Base-by-base conservation (phyloP, 2,329 filamentous ascomycete species). In the Diplodia sapinea region DNA sequence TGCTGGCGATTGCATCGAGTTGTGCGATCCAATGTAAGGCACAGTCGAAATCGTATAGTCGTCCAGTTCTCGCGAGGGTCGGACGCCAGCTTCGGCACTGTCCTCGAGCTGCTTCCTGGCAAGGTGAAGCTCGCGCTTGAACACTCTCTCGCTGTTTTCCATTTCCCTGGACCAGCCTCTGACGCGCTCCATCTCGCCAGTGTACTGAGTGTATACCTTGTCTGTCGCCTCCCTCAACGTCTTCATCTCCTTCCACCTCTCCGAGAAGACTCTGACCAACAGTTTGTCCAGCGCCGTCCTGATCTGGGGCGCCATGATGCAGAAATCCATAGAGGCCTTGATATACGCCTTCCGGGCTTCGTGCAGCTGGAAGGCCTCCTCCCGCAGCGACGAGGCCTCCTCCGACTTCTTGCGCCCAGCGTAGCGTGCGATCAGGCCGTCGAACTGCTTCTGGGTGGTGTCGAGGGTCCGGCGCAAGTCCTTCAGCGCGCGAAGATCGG, bases 301-400 rank as follows among this genome's bases (percentile, higher is more conserved):
- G 55, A 98, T 81, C 78, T 97, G 93, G 0, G 95, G 94, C 1
- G 92, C 92, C 72, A 93, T 86, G 71, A 95, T 88, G 73, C 92
- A 96, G 77, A 94, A 98, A 78, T 99, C 95, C 87, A 99, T 89
- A 15, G 92, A 94, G 1, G 94, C 91, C 76, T 93, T 94, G 52
- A 98, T 84, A 77, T 99, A 99, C 38, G 89, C 87, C 75, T 95
- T 96, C 68, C 94, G 88, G 29, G 92, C 91, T 82, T 98, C 95
- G 76, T 97, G 95, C 47, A 98, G 88, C 76, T 95, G 90, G 74
- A 99, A 99, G 0, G 95, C 95, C 79, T 99, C 95, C 78, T 99
- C 95, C 69, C 95, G 87, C 67, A 99, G 83, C 1, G 93, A 88
- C 0, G 93, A 97, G 0, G 94, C 88, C 79, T 99, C 95, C 80